Evolutionary conservation across 2,329 filamentous ascomycete genomes (phyloP).

Genomic region (Alternaria longipes): DNA sequence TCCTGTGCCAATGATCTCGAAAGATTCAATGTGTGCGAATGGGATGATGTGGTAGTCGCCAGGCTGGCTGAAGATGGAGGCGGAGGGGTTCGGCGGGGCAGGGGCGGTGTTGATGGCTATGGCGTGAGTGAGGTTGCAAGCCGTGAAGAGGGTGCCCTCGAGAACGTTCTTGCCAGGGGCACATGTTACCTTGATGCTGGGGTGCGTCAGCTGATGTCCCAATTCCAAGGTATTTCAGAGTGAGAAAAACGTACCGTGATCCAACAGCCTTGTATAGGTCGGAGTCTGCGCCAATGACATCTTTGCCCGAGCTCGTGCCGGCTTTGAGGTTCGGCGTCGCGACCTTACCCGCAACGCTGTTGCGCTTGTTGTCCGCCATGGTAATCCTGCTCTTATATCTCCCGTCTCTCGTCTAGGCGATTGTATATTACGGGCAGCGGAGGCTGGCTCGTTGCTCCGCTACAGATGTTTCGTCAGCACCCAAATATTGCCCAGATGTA

Average conservation of each 20-base stretch:
- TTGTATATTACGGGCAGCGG: conserved; percentile 44
- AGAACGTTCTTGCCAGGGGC: conserved; percentile 61
- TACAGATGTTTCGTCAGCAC: conserved; percentile 21
- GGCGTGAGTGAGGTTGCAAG: conserved; percentile 67
- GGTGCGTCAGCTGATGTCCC: conserved; percentile 23
- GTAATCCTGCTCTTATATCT: conserved; percentile 59
- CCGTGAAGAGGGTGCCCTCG: conserved; percentile 70
- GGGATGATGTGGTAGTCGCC: conserved; percentile 70
- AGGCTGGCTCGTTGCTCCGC: conserved; percentile 14
- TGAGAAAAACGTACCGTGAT: conserved; percentile 61
- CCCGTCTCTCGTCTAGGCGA: conserved; percentile 30
- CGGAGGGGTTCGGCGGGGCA: conserved; percentile 54
- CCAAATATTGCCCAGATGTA: conserved; percentile 20
- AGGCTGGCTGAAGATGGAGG: conserved; percentile 51
- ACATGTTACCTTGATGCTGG: conserved; percentile 67
- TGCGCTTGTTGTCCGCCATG: conserved; percentile 69
- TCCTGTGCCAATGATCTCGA: conserved; percentile 60
- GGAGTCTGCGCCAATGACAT: conserved; percentile 61
- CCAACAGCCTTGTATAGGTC: conserved; percentile 69
- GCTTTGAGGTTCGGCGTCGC: conserved; percentile 59
- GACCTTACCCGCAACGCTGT: conserved; percentile 63
- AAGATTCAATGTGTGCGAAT: conserved; percentile 66
- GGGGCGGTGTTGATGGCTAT: conserved; percentile 67
- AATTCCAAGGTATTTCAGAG: neutral
- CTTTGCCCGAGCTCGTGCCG: conserved; percentile 51